Percentiles rank a stretch among this genome's conserved stretches.
Conservation (phyloP, 2,329 filamentous ascomycete species). For the Didymella keratinophila region DNA sequence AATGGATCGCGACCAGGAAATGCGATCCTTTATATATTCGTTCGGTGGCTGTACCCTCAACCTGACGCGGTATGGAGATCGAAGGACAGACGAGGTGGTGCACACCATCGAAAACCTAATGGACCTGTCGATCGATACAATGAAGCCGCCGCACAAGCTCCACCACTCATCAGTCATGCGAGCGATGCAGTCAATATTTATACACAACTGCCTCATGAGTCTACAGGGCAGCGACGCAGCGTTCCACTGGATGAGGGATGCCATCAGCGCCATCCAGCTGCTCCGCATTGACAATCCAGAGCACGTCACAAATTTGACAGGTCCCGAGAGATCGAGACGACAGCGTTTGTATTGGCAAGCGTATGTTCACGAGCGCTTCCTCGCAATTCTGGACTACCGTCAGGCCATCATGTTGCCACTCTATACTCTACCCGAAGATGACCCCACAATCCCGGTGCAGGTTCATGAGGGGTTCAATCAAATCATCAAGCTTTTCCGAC, state of each 20-base stretch:
- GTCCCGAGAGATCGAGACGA: conserved; percentile 52
- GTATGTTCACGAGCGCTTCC: conserved; percentile 65
- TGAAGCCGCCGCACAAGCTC: conserved; percentile 51
- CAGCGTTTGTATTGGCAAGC: conserved; percentile 65
- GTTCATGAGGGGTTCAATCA: conserved; percentile 56
- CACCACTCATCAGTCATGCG: conserved; percentile 55
- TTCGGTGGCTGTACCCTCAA: conserved; percentile 58
- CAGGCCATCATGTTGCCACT: conserved; percentile 53
- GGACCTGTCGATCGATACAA: conserved; percentile 48
- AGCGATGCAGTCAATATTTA: conserved; percentile 61
- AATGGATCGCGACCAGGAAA: conserved; percentile 52
- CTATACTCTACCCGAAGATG: conserved; percentile 51
- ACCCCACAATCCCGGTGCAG: conserved; percentile 49
- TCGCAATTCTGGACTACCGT: conserved; percentile 61
- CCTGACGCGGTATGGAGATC: conserved; percentile 49
- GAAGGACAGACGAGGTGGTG: conserved; percentile 43
- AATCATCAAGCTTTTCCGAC: conserved; percentile 55
- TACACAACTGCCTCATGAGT: conserved; percentile 62
- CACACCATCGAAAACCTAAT: conserved; percentile 45
- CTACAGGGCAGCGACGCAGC: conserved; percentile 59
- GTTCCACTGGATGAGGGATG: conserved; percentile 61
- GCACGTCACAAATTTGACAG: conserved; percentile 40
- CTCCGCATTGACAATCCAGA: conserved; percentile 54
- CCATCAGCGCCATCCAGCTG: conserved; percentile 52
- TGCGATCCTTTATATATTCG: conserved; percentile 55